Percentiles rank a stretch among this genome's conserved stretches.
phyloP scores from a whole-genome alignment of 2,329 filamentous ascomycete species.

The Xylariales sp. region DNA sequence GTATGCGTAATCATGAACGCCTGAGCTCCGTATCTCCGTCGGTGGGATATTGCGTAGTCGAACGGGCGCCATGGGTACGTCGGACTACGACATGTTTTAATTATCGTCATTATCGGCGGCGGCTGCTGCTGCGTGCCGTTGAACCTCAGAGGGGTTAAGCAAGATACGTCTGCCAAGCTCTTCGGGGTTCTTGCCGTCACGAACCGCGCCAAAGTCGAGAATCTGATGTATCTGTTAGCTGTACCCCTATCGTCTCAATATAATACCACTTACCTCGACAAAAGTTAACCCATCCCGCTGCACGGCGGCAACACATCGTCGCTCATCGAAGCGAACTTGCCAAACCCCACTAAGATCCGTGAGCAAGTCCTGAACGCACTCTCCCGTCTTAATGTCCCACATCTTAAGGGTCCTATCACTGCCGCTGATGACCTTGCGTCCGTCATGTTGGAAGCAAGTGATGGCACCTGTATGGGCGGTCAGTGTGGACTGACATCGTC shows the following conservation, averaged over 20 bases:
- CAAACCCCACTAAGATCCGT: conserved; percentile 95
- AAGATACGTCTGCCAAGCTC: conserved; percentile 75
- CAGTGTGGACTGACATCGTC: conserved; percentile 82
- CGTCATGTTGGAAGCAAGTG: conserved; percentile 97
- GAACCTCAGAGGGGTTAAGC: conserved; percentile 53
- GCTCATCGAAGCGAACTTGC: conserved; percentile 97
- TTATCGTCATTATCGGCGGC: conserved; percentile 4
- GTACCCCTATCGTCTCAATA: too few species aligned
- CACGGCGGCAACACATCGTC: conserved; percentile 92
- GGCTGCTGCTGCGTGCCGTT: conserved; percentile 21
- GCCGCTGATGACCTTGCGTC: conserved; percentile 91
- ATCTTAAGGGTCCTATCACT: conserved; percentile 96
- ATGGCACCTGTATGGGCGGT: conserved; percentile 95
- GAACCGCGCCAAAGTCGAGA: conserved; percentile 90
- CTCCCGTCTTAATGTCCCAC: conserved; percentile 92
- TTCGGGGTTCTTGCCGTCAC: conserved; percentile 75
- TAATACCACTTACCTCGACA: conserved; percentile 72
- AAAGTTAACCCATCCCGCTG: conserved; percentile 90
- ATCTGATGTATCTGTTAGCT: too few species aligned
- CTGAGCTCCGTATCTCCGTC: too few species aligned
- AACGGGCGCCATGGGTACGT: too few species aligned
- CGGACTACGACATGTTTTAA: too few species aligned
- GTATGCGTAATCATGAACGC: too few species aligned
- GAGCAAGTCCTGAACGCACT: conserved; percentile 87
- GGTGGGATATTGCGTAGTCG: too few species aligned